Percentiles rank a stretch among this genome's conserved stretches.
These are phyloP conservation scores for Aureobasidium sp. DNA, from an alignment of 2,329 filamentous ascomycete genomes.

Conservation along the genomic window DNA sequence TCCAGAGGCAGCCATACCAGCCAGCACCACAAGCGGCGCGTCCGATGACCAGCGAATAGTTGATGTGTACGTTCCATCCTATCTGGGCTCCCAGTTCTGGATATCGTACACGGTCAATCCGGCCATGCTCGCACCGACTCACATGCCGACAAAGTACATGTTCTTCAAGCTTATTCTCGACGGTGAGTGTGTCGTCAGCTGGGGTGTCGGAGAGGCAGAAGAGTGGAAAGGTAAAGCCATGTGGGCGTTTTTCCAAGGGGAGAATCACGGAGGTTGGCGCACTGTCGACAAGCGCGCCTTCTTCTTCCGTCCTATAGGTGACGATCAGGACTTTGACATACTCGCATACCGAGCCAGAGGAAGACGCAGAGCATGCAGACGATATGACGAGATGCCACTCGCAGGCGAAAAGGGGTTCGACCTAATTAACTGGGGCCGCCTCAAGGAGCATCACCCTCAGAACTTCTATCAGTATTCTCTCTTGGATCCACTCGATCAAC, in stretches of 20 bases:
- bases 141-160: conserved; percentile 31
- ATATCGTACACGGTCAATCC: conserved; percentile 38
- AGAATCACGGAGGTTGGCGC: conserved; percentile 31
- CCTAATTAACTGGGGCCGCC: conserved; percentile 40
- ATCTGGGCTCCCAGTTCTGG: conserved; percentile 48
- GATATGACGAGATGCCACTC: conserved; percentile 23
- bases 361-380: conserved; percentile 40
- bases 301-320: conserved; percentile 36
- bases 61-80: conserved; percentile 40
- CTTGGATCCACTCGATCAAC: conserved; percentile 52
- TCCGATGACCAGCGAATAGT: neutral
- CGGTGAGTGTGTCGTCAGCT: conserved; percentile 44
- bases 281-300: conserved; percentile 47
- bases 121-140: conserved; percentile 10
- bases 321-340: conserved; percentile 42
- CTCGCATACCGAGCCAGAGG: conserved; percentile 44
- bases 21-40: neutral
- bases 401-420: conserved; percentile 27
- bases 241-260: conserved; percentile 46
- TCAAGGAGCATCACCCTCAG: conserved; percentile 44
- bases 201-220: conserved; percentile 48
- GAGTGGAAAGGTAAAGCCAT: conserved; percentile 49
- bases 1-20: conserved; percentile 10
- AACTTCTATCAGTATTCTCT: conserved; percentile 56
- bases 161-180: conserved; percentile 54